Base-by-base conservation (phyloP, 78 protist species). In the Polysphondylium violaceum region DNA sequence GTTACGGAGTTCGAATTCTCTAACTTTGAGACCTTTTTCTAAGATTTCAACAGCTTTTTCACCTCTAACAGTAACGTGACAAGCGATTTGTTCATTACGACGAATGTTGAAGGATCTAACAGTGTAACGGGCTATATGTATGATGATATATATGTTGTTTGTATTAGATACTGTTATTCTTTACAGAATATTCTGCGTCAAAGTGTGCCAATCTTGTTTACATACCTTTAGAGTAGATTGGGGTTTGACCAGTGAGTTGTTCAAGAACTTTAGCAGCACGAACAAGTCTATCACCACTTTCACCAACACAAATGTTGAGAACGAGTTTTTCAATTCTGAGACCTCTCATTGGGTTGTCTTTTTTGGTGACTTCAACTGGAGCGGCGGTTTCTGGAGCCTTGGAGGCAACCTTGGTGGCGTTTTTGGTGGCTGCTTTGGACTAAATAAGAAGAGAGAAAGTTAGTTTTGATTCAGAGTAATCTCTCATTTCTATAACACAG, bases 191-290 rank as follows among this genome's bases (percentile, higher is more conserved):
- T 58, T 2, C 31, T 4, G 17, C 11, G 17, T 5, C 40, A 2
- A 9, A 12, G 4, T 65, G 25, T 74, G 29, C 5, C 23, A 23
- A 33, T 38, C 27, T 23, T 43, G 2, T n/a, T 9, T 12, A 63
- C 51, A 0, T 71, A 96, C 98, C 97, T 93, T 95, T 97, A 31
- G 98, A 88, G 97, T 69, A 95, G 38, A 94, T 95, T 60, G 99
- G 99, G 53, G 75, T 69, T 97, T 99, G 99, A 29, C 96, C 99
- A 68, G 99, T 95, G 25, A 99, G 95, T 73, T 83, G 91, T 96
- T 98, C 97, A n/a, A 99, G 96, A 35, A 99, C 99, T 96, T 97
- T 97, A 36, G 98, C 97, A 43, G 99, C 99, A 69, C 98, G 96
- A 71, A 99, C 98, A 40, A 99, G 95, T 27, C 98, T 67, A 73